A percentile compares a stretch with the other conserved stretches of the same genome.
Conservation (phyloP, 768 basidiomycete genomes). For the Mycena chlorophos region DNA sequence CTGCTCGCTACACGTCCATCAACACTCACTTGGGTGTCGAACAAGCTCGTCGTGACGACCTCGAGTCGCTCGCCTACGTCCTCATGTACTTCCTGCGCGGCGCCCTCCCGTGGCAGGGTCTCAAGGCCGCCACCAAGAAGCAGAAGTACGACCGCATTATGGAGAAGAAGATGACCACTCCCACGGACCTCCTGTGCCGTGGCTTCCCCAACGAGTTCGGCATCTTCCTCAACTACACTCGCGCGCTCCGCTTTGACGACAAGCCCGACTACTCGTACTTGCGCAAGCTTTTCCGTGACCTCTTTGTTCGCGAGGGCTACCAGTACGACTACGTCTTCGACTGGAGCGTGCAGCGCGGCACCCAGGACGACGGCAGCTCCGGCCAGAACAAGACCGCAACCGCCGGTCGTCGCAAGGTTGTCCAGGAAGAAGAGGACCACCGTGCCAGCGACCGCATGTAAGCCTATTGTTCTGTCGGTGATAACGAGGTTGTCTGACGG, state of each 20-base stretch:
- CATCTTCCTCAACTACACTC: conserved; percentile 98
- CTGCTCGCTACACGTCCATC: conserved; percentile 98
- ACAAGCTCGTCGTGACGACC: conserved; percentile 95
- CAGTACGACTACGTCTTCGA: conserved; percentile 99
- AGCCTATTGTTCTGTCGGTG: conserved; percentile 34
- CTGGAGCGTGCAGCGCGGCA: conserved; percentile 87
- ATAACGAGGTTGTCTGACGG: conserved; percentile 22
- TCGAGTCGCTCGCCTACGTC: conserved; percentile 98
- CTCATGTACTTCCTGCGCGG: conserved; percentile 99
- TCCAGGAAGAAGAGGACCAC: conserved; percentile 84
- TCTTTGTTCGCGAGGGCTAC: conserved; percentile 95
- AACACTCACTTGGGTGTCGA: conserved; percentile 99
- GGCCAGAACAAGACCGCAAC: conserved; percentile 62
- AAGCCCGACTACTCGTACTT: conserved; percentile 99
- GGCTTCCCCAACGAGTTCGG: conserved; percentile 99
- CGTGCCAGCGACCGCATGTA: conserved; percentile 82
- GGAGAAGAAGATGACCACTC: conserved; percentile 99
- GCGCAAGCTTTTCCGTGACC: conserved; percentile 97
- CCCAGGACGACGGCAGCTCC: conserved; percentile 64
- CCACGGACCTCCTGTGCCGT: conserved; percentile 94
- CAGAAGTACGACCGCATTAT: conserved; percentile 99
- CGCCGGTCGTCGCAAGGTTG: conserved; percentile 72
- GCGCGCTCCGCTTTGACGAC: conserved; percentile 98
- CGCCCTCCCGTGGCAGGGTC: conserved; percentile 96
- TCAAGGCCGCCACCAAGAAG: conserved; percentile 99